Conservation (phyloP, 1,284 basidiomycete genomes). For the Rhodotorula sp. region DNA sequence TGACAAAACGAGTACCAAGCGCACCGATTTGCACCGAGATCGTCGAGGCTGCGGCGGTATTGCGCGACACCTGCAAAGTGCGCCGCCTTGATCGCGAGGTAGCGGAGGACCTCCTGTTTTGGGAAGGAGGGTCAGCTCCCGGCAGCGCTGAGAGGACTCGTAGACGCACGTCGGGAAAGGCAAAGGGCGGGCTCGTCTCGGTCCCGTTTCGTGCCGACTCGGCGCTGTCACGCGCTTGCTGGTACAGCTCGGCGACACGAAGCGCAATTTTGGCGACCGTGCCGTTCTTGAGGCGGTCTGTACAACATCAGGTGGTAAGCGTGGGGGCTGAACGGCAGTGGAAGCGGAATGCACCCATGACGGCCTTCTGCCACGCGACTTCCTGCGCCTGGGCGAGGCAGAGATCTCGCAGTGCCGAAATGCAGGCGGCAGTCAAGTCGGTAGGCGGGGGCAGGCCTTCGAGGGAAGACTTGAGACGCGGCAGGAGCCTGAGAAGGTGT, state of each 20-base stretch:
- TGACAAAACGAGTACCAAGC: not conserved
- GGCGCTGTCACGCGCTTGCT: constrained; percentile 53
- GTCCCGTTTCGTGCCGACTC: not conserved
- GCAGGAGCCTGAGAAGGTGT: constrained; percentile 62
- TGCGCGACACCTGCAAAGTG: constrained; percentile 92
- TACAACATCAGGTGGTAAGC: constrained; percentile 1
- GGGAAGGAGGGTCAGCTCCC: not conserved
- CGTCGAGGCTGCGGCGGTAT: constrained; percentile 85
- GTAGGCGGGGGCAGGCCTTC: constrained; percentile 56
- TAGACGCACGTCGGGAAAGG: constrained; percentile 1
- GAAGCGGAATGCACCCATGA: constrained; percentile 61
- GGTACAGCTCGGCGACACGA: constrained; percentile 70
- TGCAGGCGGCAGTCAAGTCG: constrained; percentile 67
- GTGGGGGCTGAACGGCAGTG: not conserved
- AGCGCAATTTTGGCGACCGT: constrained; percentile 83
- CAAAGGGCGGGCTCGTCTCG: not conserved
- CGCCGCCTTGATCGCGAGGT: constrained; percentile 76
- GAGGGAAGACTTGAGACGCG: constrained; percentile 46
- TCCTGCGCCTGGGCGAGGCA: constrained; percentile 96
- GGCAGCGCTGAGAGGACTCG: no score
- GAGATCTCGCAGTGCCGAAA: constrained; percentile 69
- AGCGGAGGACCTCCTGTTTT: constrained; percentile 71
- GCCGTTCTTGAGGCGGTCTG: constrained; percentile 74
- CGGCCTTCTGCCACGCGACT: constrained; percentile 92
- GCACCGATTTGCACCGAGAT: constrained; percentile 77